Evolutionary conservation across 139 green algal genomes (phyloP), one percentile per base, ranked within the genome.

Genomic region (Auxenochlorella pyrenoidosa): DNA sequence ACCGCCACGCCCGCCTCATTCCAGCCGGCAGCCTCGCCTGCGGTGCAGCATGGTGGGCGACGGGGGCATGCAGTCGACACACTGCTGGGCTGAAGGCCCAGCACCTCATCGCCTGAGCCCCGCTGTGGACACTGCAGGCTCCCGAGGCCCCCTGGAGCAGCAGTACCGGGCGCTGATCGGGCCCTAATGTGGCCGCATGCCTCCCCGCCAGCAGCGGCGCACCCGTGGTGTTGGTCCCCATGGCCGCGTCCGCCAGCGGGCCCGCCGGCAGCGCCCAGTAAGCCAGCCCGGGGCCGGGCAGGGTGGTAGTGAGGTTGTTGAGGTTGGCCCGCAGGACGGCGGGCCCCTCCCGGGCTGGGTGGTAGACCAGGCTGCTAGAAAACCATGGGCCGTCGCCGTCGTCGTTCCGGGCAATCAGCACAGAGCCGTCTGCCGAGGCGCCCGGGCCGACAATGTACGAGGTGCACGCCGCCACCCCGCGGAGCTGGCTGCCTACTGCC

Each of bases 331-430:
- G 38, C 40, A 78, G 83, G 5, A 59, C 13, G 10, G 84, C 84
- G 0, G 84, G 84, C 2, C 40, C 73, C 21, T 88, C 26, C 0
- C 84, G 73, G 13, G 73, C 58, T 12, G 84, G 73, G 41, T 88
- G 73, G 40, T 83, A 75, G 21, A 68, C n/a, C 70, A 84, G 72
- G 3, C n/a, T 47, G 66, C 32, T 79, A 10, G 82, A 43, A 36
- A 66, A 47, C 32, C 65, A 47, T 10, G 84, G 51, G 24, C 75
- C 84, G 54, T 83, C 84, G 30, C 84, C 84, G 40, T 88, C 84
- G 40, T 88, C 84, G 43, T 76, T 88, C 13, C 84, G 73, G 15
- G 58, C 84, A 65, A 88, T 88, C 15, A 88, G 59, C 1, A 88
- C 26, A 12, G 24, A 47, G 30, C 84, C 84, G 34, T 88, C 84